Base-by-base conservation (phyloP, 164 flowering plant genomes). In the Magnolia sinica region DNA sequence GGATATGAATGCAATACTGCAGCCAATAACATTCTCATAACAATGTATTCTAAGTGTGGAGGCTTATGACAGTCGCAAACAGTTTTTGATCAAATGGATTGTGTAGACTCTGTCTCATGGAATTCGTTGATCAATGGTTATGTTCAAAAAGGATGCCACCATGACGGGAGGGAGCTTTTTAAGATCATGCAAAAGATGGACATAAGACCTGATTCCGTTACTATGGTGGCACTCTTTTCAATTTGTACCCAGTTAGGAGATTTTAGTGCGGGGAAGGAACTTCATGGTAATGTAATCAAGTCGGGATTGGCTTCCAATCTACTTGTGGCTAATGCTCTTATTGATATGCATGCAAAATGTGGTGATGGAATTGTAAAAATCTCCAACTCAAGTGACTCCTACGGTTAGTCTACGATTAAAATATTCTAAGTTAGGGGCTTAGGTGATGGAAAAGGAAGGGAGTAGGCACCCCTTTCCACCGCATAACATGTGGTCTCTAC, bases 271-370 rank as follows among this genome's bases (percentile, higher is more conserved):
- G 87, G 86, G 71, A 80, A 77, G 79, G 73, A 73, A 73, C 76
- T 86, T 23, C 90, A 87, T 22, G 76, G 82, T 72, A 75, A 79
- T 74, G 63, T 81, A 63, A 63, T 73, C 24, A 88, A 88, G 79
- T 72, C 66, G 64, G 92, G 92, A 49, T 76, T 83, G 73, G 78
- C 61, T 49, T 76, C 82, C 1, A 72, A 81, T 76, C 50, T 85
- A 14, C 63, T 76, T 45, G 79, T 86, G 69, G 74, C 81, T 8
- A 90, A 88, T 78, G 92, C 91, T 71, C 82, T 94, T 63, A 87
- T 94, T 70, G 94, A 92, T 77, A 90, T 91, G 97, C 92, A 91
- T 80, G 90, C 96, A 7, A 94, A 92, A 84, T 91, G 90, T 78
- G 91, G 95, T 16, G 73, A 82, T 67, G 52, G 24, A 2, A 3